Evolutionary conservation across 1,139 yeast genomes (phyloP).

Genomic region (Entelexis paramagnoliae): DNA sequence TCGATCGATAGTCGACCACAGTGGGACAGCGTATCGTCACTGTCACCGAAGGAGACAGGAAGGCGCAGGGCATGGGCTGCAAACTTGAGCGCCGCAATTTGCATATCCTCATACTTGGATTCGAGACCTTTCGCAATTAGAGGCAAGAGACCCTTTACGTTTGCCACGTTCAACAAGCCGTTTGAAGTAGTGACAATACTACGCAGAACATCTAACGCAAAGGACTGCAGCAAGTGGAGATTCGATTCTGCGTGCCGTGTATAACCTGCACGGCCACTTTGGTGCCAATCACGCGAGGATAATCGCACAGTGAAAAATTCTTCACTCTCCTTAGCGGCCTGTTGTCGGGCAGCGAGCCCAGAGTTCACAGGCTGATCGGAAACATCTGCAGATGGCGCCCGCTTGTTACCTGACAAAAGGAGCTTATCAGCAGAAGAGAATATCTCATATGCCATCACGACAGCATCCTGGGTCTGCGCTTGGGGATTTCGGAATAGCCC

Average conservation of each 20-base stretch:
- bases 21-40: slow-evolving; percentile 40
- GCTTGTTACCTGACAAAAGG: background rate
- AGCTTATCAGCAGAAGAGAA: slow-evolving; percentile 39
- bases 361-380: slow-evolving; percentile 18
- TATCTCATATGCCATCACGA: slow-evolving; percentile 66
- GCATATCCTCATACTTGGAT: slow-evolving; percentile 65
- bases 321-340: slow-evolving; percentile 23
- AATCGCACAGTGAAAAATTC: slow-evolving; percentile 22
- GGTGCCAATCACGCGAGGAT: slow-evolving; percentile 43
- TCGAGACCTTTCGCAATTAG: slow-evolving; percentile 49
- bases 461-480: slow-evolving; percentile 47
- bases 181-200: slow-evolving; percentile 42
- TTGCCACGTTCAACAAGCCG: slow-evolving; percentile 45
- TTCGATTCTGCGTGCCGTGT: slow-evolving; percentile 30
- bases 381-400: slow-evolving; percentile 9
- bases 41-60: slow-evolving; percentile 39
- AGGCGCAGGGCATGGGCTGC: slow-evolving; percentile 51
- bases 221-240: slow-evolving; percentile 46
- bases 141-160: slow-evolving; percentile 68
- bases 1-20: slow-evolving; percentile 42
- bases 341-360: slow-evolving; percentile 15
- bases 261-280: slow-evolving; percentile 38
- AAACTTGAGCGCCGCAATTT: slow-evolving; percentile 56
- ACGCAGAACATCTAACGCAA: slow-evolving; percentile 68
- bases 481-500: slow-evolving; percentile 65